These are phyloP conservation scores for Clonostachys rhizophaga DNA, from an alignment of 2,329 filamentous ascomycete species.

Conservation along the genomic window DNA sequence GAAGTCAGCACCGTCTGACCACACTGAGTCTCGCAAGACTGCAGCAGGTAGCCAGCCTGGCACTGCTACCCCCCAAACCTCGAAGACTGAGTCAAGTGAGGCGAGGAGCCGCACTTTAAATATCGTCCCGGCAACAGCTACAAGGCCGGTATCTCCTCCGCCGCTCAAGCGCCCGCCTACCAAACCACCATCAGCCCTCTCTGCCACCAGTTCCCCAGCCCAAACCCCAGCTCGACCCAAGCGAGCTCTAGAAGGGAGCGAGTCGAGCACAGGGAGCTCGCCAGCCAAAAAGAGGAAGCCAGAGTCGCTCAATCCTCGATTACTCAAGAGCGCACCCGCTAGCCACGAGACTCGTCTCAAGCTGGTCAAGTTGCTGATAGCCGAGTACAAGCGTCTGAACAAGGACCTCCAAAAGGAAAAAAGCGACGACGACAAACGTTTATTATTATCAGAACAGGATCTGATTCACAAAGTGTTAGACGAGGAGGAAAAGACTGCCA, in stretches of 20 bases:
- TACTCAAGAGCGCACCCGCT: conserved; percentile 54
- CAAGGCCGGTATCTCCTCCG: conserved; percentile 25
- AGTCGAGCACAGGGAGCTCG: background rate
- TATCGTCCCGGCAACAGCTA: conserved; percentile 12
- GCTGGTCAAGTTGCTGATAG: conserved; percentile 59
- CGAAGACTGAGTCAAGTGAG: conserved; percentile 4
- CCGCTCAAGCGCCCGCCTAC: conserved; percentile 17
- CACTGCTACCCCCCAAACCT: background rate
- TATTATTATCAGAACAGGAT: conserved; percentile 59
- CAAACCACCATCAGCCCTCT: background rate
- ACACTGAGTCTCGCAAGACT: too few species aligned
- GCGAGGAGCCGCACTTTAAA: background rate
- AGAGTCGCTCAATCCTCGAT: conserved; percentile 63
- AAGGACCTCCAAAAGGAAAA: conserved; percentile 48
- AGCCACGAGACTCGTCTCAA: conserved; percentile 50
- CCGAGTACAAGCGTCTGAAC: conserved; percentile 64
- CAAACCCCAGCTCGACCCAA: background rate
- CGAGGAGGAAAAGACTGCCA: conserved; percentile 73
- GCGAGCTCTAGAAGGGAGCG: too few species aligned
- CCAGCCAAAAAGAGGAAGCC: background rate
- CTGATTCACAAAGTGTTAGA: conserved; percentile 67
- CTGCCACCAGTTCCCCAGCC: background rate
- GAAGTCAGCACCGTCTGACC: too few species aligned
- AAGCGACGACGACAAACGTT: conserved; percentile 35
- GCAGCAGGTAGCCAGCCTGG: background rate